Evolutionary conservation across 352 stramenopile species (phyloP), one percentile per base, ranked within the genome.

Genomic region (Globisporangium emineosum): DNA sequence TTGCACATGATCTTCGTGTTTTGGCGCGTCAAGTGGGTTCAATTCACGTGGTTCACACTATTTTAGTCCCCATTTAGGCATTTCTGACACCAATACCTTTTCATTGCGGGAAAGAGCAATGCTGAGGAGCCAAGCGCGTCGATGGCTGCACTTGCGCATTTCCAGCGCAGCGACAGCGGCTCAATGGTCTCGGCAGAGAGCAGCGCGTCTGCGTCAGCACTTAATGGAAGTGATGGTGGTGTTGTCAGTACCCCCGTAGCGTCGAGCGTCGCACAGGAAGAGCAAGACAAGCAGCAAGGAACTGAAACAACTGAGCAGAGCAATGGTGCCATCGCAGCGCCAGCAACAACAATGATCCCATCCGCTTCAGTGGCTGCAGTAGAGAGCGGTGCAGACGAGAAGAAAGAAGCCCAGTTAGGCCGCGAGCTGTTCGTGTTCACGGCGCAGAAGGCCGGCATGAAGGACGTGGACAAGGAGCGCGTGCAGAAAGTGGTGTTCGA

Each of bases 401-500:
- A 61, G 27, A 54, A 50, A 55, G 71, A 29, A 21, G 43, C 7
- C 45, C 60, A 61, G 21, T 32, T 76, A 23, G 56, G 64, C 1
- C 54, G 57, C 5, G 69, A 83, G 27, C 77, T 97, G 70, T 93
- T 93, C 66, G 86, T 93, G 52, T 94, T 95, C 67, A 90, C 89
- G 30, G 83, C 75, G 8, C 72, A 84, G 40, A 97, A 97, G 62
- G 91, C 91, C 19, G 91, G 91, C 5, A 97, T 97, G 89, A 78
- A 84, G 29, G 73, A 81, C 37, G 82, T 97, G 45, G 79, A 98
- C 80, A 93, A 94, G 45, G 73, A 82, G 30, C 85, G 88, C 62
- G 93, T 98, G 51, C 90, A 98, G 75, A 77, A 93, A 60, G 92
- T 98, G 23, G 92, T 98, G 65, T 85, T 98, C 60, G 82, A 97